Base-by-base conservation (phyloP, 768 basidiomycete species). In the Cytidiella melzeri region DNA sequence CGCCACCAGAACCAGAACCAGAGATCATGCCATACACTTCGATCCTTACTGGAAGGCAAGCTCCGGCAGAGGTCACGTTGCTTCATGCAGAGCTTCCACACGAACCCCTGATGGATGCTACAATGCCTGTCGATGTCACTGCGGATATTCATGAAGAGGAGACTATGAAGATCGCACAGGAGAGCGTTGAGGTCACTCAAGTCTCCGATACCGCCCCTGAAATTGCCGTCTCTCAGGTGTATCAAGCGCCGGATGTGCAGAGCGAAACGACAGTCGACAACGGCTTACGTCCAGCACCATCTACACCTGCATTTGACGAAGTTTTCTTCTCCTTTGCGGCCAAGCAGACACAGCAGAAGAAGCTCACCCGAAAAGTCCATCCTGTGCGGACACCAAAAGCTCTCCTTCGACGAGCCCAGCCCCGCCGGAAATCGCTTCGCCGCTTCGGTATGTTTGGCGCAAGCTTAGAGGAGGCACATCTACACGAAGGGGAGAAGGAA, bases 381-480 rank as follows among this genome's bases (percentile, higher is more conserved):
- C 67, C 69, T 1, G 61, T 48, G 12, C 55, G 55, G 26, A 60
- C 60, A 9, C 62, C 64, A 1, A 34, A 34, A 60, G 66, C 23
- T 58, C 63, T 65, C 11, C 49, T 62, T 45, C 56, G 50, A 11
- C 47, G 46, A 4, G 44, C 50, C 30, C 51, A 50, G 27, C 34
- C 59, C n/a, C 57, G 62, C 3, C 60, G 64, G 10, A 66, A 54
- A 19, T 41, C 53, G 2, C 51, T 63, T 24, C 51, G 58, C 21
- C 41, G 47, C 20, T 81, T 82, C 45, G 71, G 74, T 1, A 67
- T 73, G 4, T 75, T 77, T 45, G 73, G 81, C 0, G 81, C 78
- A 13, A 74, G 76, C 55, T 58, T 75, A 52, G 73, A 75, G 10
- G 84, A 87, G 60, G 75, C 69, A 11, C 65, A 67, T 54, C 57